These are phyloP conservation scores for Glutinoglossum americanum DNA, from an alignment of 495 filamentous ascomycete species.

Conservation along the genomic window DNA sequence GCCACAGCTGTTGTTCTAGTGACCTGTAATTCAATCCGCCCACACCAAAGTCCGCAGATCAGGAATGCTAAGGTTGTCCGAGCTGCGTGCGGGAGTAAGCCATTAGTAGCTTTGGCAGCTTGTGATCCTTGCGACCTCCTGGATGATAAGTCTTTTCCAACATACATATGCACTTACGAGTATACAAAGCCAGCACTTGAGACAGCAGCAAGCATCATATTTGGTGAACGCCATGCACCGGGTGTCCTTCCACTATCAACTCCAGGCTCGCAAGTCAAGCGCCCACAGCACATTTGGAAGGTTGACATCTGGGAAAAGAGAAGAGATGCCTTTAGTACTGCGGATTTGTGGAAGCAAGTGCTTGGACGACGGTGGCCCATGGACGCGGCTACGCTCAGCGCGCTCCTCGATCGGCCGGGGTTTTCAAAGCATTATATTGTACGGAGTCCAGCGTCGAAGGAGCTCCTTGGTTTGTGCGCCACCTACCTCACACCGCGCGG, in stretches of 20 bases:
- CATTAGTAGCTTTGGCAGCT: conserved; percentile 14
- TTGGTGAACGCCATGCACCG: conserved; percentile 21
- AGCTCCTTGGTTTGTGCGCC: conserved; percentile 35
- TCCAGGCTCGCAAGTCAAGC: conserved; percentile 12
- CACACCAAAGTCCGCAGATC: conserved; percentile 12
- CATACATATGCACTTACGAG: conserved; percentile 21
- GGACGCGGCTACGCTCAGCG: conserved; percentile 28
- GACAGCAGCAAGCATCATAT: conserved; percentile 30
- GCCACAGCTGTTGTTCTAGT: conserved; percentile 33
- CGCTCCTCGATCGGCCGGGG: conserved; percentile 34
- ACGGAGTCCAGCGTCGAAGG: conserved; percentile 24
- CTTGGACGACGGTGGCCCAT: conserved; percentile 23
- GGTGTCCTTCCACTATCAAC: conserved; percentile 13
- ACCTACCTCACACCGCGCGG: conserved; percentile 34
- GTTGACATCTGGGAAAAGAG: conserved; percentile 19
- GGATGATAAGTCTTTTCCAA: conserved; percentile 13
- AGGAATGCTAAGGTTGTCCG: conserved; percentile 13
- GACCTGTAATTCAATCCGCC: conserved; percentile 19
- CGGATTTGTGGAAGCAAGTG: conserved; percentile 17
- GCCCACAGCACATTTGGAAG: conserved; percentile 16
- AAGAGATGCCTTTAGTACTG: conserved; percentile 17
- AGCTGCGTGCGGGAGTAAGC: conserved; percentile 14
- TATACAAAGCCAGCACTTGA: conserved; percentile 29
- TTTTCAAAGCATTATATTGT: conserved; percentile 42
- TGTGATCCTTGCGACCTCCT: conserved; percentile 17